Base-by-base conservation (phyloP, 805 yeast genomes). In the Teunomyces pallodes region DNA sequence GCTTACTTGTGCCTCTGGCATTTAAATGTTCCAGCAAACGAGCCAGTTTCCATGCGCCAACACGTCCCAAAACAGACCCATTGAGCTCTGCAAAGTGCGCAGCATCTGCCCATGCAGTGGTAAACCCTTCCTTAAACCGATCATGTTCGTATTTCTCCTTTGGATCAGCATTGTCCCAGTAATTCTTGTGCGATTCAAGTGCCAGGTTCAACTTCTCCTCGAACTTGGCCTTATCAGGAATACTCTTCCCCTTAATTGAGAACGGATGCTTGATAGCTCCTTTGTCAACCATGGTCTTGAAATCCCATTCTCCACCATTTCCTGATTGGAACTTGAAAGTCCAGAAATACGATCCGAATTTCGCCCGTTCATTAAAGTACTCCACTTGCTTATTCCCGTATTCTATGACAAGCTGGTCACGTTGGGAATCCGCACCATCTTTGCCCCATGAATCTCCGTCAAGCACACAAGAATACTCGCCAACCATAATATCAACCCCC, bases 231-330 rank as follows among this genome's bases (percentile, higher is more conserved):
- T 72, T 65, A 17, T 63, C 65, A 1, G 86, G 84, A 1, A 69
- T 39, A 3, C 55, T 49, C 17, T 59, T 58, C 7, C 61, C 58
- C 30, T 52, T 54, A 32, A 63, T 57, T 3, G 58, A 49, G 10
- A 46, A 43, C 35, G 70, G 65, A 5, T 58, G 56, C 5, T 33
- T 29, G 13, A 70, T 59, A 7, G 83, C 79, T 0, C 89, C 90
- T 45, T 69, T 67, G 17, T 84, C 82, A 16, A 77, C 70, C 90
- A 87, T 88, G 32, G 90, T 87, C 20, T 77, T 75, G 67, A 89
- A 85, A 43, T 94, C 97, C 98, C 98, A 92, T 68, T 90, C 97
- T 12, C 98, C 98, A 38, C 97, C 97, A 60, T 84, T 86, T 2
- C 97, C 97, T 48, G 82, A 75, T 61, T 86, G 81, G 61, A 91